Base-by-base conservation (phyloP, 2,329 filamentous ascomycete species). In the Fusarium marasasianum region DNA sequence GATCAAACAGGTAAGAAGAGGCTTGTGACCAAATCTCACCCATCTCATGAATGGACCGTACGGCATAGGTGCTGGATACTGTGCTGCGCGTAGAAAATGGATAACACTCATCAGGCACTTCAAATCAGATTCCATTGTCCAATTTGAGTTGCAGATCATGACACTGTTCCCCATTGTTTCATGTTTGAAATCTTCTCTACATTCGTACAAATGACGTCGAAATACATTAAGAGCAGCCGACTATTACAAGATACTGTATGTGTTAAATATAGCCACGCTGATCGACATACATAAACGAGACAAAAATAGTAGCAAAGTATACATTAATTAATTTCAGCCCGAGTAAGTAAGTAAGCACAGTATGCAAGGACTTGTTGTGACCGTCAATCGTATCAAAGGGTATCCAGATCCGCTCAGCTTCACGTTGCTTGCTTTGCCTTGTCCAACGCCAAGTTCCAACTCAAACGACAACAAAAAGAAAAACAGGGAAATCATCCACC, bases 401-500 rank as follows among this genome's bases (percentile, higher is more conserved):
- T 67, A 67, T 69, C 55, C 48, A 73, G 56, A 67, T 44, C 67
- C 48, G 15, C 31, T 35, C 31, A n/a, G 14, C 55, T 48, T 33
- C 38, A n/a, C 14, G 18, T 29, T 45, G 29, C 24, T 48, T 50
- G 29, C 41, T 58, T 50, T 48, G 41, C 41, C 29, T 57, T 48
- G 18, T 62, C 40, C 57, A 59, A 59, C 62, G 50, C 66, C 66
- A 68, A 63, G 53, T 47, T 71, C 29, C 66, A 59, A 55, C 44
- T 54, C 37, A 54, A 60, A 61, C 24, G 35, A 55, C 66, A 57
- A 43, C 35, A 24, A 51, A 20, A 24, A 35, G n/a, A 20, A 73
- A 72, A 73, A 74, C 67, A 72, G 69, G 71, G 71, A 73, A 73
- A 68, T 58, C 40, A 8, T 45, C 57, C 71, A 69, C 40, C 54